Evolutionary conservation across 192 early-diverging fungal species (phyloP), one percentile per base, ranked within the genome.

Genomic region (Coemansia sp.): DNA sequence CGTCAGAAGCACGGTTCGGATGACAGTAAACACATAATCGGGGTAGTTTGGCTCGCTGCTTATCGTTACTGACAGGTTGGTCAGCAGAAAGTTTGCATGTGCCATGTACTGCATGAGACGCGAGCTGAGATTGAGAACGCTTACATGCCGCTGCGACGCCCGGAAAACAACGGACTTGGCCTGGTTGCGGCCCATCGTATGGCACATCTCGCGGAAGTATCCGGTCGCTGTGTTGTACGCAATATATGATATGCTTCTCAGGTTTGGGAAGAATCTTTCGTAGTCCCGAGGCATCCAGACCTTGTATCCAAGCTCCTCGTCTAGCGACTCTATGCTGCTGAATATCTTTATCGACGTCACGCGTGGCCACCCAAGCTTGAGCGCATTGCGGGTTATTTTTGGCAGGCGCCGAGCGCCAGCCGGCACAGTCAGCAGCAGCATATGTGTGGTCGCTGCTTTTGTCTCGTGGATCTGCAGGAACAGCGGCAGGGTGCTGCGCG

Each of bases 211-310:
- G 66, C 78, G 78, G 59, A 81, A 81, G 43, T 81, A 81, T 0
- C 78, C 78, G 23, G 53, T 40, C 7, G 53, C 55, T 2, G 66
- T 49, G 66, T 75, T 74, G 69, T 68, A 63, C 21, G 72, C 72
- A 26, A 75, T 56, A 35, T 74, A 81, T 55, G 78, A 75, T 29
- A 81, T 69, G 46, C 58, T 61, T 33, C 48, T 52, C 39, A 81
- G 70, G 45, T 72, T 81, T 3, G 78, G 78, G 55, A 81, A 81
- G 62, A 72, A 81, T 33, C 78, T 72, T 63, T 64, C 59, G 49
- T 81, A 81, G 66, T 81, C 78, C 58, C 78, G 69, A 2, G 78
- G 78, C 78, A 81, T 81, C 78, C 78, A 81, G 28, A 81, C 39
- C 64, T 81, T 81, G 66, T 81, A 81, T 45, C 59, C 72, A 34